phyloP scores from a whole-genome alignment of 2,329 filamentous ascomycete genomes.

The Trichoderma polysporum region DNA sequence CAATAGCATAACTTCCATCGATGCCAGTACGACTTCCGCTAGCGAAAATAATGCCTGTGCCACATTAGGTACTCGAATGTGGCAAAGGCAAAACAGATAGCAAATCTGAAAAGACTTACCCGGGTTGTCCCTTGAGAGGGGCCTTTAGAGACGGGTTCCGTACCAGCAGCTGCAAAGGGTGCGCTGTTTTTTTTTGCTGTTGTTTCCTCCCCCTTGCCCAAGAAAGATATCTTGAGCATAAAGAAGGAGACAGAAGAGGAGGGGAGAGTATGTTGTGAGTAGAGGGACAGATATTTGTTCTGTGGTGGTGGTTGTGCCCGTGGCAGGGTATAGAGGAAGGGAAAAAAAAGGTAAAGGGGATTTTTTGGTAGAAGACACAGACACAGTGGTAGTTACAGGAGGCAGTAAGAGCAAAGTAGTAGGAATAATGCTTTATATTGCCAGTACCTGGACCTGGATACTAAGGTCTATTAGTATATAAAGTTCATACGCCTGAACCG shows the following conservation, averaged over 20 bases:
- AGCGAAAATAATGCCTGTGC: not conserved
- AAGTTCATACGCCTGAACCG: too few species aligned
- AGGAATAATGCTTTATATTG: too few species aligned
- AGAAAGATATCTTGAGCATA: not conserved
- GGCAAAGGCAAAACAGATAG: not conserved
- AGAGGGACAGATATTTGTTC: not conserved
- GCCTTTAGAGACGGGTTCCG: too few species aligned
- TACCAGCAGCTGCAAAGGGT: too few species aligned
- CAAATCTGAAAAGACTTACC: not conserved
- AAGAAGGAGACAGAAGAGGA: not conserved
- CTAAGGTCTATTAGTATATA: too few species aligned
- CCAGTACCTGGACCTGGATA: too few species aligned
- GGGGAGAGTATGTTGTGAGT: not conserved
- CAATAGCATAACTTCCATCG: too few species aligned
- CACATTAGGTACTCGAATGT: not conserved
- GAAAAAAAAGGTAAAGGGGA: not conserved
- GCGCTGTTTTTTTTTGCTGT: too few species aligned
- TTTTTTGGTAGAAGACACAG: not conserved
- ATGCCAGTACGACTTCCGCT: too few species aligned
- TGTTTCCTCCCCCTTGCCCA: not conserved
- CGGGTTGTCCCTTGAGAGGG: not conserved
- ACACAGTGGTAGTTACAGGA: not conserved
- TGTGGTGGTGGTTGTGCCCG: not conserved
- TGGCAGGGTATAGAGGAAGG: not conserved
- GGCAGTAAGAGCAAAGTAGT: not conserved